phyloP scores from a whole-genome alignment of 768 basidiomycete species.

The Leccinum sublutescens region DNA sequence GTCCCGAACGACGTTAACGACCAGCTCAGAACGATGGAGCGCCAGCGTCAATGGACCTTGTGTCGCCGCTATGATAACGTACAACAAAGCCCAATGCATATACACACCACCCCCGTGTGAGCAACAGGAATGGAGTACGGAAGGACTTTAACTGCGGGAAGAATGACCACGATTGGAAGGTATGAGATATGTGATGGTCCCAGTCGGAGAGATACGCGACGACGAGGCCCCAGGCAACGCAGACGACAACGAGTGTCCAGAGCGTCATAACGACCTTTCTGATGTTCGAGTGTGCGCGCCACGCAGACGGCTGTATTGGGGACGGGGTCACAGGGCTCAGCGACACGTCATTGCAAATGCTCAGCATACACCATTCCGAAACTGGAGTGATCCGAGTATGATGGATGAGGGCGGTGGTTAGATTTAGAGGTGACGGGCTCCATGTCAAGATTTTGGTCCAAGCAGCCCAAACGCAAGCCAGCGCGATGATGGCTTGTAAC shows the following conservation, averaged over 20 bases:
- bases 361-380: conserved; percentile 25
- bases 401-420: conserved; percentile 30
- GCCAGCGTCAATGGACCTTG: conserved; percentile 35
- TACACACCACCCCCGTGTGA: too few species aligned
- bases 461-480: conserved; percentile 20
- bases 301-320: conserved; percentile 26
- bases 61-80: conserved; percentile 23
- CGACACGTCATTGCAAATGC: conserved; percentile 7
- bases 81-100: conserved; percentile 25
- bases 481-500: conserved; percentile 27
- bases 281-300: conserved; percentile 25
- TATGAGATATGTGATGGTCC: too few species aligned
- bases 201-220: too few species aligned
- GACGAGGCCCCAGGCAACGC: conserved; percentile 20
- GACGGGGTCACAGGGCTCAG: conserved; percentile 15
- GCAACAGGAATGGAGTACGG: too few species aligned
- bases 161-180: too few species aligned
- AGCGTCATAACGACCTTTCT: conserved; percentile 21
- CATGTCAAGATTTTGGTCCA: conserved; percentile 28
- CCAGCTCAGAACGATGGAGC: conserved; percentile 19
- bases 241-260: conserved; percentile 22
- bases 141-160: too few species aligned
- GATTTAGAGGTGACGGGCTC: conserved; percentile 33
- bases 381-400: conserved; percentile 22
- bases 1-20: conserved; percentile 28